Percentiles rank a stretch among this genome's conserved stretches.
These are phyloP conservation scores for Leishmania major DNA, from an alignment of 208 protist species.

Conservation along the genomic window DNA sequence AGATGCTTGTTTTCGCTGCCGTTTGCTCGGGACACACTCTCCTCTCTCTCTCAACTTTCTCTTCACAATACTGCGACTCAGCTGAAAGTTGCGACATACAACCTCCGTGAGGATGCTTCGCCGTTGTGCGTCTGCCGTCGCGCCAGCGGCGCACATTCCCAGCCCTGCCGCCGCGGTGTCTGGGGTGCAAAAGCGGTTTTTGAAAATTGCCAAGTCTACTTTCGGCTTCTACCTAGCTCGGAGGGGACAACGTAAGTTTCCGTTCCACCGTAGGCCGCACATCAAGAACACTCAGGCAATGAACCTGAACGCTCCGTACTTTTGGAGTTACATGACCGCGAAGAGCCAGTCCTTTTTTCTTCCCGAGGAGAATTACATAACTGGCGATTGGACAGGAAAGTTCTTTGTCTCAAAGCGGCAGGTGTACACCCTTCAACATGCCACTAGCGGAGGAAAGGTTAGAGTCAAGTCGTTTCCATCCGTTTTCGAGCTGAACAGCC, in stretches of 20 bases:
- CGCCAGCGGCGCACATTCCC: background rate
- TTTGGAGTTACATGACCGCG: constrained; percentile 88
- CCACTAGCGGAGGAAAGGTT: constrained; percentile 81
- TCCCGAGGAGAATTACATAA: constrained; percentile 92
- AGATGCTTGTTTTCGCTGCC: background rate
- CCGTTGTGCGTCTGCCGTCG: constrained; percentile 28
- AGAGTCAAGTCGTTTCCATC: constrained; percentile 89
- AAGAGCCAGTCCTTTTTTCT: constrained; percentile 83
- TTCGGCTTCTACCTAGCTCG: constrained; percentile 91
- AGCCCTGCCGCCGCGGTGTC: constrained; percentile 7
- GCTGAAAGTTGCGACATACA: background rate
- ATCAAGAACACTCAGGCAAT: constrained; percentile 87
- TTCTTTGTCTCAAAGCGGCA: constrained; percentile 91
- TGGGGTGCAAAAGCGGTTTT: constrained; percentile 64
- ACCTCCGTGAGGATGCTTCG: constrained; percentile 37
- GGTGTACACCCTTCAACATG: constrained; percentile 91
- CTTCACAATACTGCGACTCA: background rate
- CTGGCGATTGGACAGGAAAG: constrained; percentile 91
- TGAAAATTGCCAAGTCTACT: constrained; percentile 89
- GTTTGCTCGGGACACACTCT: background rate
- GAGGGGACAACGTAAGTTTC: constrained; percentile 81
- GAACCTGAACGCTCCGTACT: constrained; percentile 89
- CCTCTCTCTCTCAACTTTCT: background rate
- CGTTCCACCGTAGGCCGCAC: constrained; percentile 77
- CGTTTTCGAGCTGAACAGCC: constrained; percentile 84